These are phyloP conservation scores for Pleurotus ostreatus DNA, from an alignment of 768 basidiomycete genomes.

Conservation along the genomic window DNA sequence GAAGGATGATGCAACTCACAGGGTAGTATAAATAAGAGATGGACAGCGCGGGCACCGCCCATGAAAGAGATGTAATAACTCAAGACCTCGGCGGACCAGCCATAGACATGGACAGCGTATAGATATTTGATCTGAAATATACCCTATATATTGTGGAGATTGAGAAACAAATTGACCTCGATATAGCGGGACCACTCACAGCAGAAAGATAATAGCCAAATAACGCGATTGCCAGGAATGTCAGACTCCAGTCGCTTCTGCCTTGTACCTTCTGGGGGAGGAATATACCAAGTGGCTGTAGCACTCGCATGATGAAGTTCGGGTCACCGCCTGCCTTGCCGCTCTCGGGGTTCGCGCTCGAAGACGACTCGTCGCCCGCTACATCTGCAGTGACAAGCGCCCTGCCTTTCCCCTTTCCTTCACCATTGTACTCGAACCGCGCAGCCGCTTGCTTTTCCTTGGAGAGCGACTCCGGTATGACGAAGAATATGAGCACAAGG, in stretches of 20 bases:
- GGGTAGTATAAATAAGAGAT: conserved; percentile 48
- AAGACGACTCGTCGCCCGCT: conserved; percentile 6
- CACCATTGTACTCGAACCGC: conserved; percentile 16
- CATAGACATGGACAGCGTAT: conserved; percentile 70
- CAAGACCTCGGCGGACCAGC: conserved; percentile 62
- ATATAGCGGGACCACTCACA: conserved; percentile 34
- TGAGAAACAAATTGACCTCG: no score
- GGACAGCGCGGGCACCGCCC: conserved; percentile 55
- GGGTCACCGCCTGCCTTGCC: neutral
- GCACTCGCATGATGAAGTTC: conserved; percentile 30
- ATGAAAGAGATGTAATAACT: conserved; percentile 75
- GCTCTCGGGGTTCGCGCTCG: neutral
- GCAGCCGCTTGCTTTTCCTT: conserved; percentile 36
- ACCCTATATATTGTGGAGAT: conserved; percentile 36
- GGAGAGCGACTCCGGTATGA: conserved; percentile 63
- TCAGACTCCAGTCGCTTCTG: conserved; percentile 76
- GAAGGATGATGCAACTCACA: conserved; percentile 22
- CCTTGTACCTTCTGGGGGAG: conserved; percentile 48
- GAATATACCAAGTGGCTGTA: conserved; percentile 69
- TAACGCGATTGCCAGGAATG: conserved; percentile 57
- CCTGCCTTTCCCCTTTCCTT: conserved; percentile 22
- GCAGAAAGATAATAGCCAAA: conserved; percentile 64
- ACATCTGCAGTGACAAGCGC: conserved; percentile 17
- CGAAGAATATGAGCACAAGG: conserved; percentile 61
- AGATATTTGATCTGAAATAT: conserved; percentile 78